Evolutionary conservation across 768 basidiomycete species (phyloP).

Genomic region (Mycena rosella): DNA sequence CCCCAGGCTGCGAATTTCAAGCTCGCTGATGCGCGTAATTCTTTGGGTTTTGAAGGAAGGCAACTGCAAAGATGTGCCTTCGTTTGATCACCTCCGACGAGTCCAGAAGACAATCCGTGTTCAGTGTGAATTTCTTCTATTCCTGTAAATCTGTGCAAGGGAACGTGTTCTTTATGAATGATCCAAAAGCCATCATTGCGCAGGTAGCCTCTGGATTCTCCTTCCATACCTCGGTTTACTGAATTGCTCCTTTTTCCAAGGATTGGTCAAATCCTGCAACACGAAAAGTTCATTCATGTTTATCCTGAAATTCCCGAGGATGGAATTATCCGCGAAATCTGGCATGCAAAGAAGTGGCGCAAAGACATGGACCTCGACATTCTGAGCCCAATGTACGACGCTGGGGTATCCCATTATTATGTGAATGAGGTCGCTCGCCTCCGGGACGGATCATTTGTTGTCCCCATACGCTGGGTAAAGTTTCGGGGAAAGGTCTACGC

Average conservation of each 20-base stretch:
- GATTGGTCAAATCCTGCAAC: constrained; percentile 10
- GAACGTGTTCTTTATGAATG: no score
- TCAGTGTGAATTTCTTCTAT: constrained; percentile 4
- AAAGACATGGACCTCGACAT: constrained; percentile 3
- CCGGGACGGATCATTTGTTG: background rate
- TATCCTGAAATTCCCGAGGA: constrained; percentile 18
- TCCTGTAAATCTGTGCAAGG: constrained; percentile 17
- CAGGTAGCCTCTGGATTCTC: background rate
- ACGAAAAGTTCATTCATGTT: background rate
- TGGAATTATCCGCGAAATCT: constrained; percentile 4
- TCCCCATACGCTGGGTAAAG: constrained; percentile 17
- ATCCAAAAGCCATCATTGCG: background rate
- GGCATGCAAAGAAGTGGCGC: constrained; percentile 12
- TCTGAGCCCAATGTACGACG: no score
- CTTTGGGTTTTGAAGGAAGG: constrained; percentile 29
- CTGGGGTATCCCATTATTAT: constrained; percentile 7
- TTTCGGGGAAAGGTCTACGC: background rate
- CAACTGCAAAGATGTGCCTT: constrained; percentile 15
- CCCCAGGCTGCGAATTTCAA: constrained; percentile 18
- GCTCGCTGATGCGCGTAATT: constrained; percentile 25
- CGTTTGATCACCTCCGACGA: constrained; percentile 14
- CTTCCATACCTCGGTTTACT: no score
- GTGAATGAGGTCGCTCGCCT: constrained; percentile 9
- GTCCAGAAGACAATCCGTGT: background rate
- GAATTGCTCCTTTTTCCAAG: background rate